Evolutionary conservation across 2,329 filamentous ascomycete species (phyloP).

Genomic region (Zymoseptoria pseudotritici): DNA sequence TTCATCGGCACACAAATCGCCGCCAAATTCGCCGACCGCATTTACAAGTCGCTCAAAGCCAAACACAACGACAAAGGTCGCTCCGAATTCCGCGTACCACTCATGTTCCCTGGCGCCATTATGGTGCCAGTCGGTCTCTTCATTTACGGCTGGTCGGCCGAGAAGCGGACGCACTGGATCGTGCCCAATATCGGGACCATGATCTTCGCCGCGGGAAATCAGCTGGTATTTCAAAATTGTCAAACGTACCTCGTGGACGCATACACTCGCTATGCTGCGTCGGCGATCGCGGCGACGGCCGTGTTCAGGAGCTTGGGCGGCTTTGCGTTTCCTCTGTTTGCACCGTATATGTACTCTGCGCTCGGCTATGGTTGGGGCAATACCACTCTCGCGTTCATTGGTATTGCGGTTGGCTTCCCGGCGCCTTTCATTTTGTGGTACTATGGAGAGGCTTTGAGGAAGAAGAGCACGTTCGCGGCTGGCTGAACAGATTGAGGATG

Average conservation of each 20-base stretch:
- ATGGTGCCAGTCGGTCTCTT: constrained; percentile 50
- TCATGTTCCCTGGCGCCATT: constrained; percentile 49
- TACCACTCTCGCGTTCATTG: constrained; percentile 49
- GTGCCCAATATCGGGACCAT: constrained; percentile 53
- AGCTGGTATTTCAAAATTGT: constrained; percentile 51
- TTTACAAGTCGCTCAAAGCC: constrained; percentile 32
- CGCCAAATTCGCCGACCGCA: constrained; percentile 30
- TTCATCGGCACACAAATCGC: constrained; percentile 43
- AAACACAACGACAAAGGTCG: constrained; percentile 32
- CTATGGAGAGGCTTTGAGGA: constrained; percentile 32
- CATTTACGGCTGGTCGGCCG: constrained; percentile 53
- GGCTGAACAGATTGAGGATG: constrained; percentile 5
- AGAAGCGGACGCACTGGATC: constrained; percentile 50
- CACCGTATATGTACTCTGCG: constrained; percentile 42
- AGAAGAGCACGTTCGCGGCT: constrained; percentile 31
- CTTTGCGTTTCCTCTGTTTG: constrained; percentile 55
- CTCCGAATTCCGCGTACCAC: constrained; percentile 41
- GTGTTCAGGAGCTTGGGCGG: constrained; percentile 50
- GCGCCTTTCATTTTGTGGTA: constrained; percentile 41
- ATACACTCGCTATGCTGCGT: constrained; percentile 42
- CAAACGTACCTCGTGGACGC: constrained; percentile 57
- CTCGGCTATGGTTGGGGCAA: constrained; percentile 47
- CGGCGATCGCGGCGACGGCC: constrained; percentile 48
- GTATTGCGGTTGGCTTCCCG: constrained; percentile 45
- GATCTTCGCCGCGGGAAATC: constrained; percentile 49